Conservation (phyloP, 1,284 basidiomycete species). For the Peniophora sp. region DNA sequence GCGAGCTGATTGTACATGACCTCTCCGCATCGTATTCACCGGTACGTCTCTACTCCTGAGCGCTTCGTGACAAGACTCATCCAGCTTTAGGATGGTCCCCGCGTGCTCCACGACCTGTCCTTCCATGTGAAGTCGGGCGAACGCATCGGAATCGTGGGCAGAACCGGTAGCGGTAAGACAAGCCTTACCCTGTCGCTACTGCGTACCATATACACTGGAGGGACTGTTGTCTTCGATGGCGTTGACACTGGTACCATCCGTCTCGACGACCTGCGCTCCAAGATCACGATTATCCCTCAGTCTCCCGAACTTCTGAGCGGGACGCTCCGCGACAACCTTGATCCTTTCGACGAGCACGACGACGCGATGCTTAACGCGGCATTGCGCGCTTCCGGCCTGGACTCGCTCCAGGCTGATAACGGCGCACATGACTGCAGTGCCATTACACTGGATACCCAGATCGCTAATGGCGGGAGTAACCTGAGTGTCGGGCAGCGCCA, state of each 20-base stretch:
- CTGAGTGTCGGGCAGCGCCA: constrained; percentile 69
- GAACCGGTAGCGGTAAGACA: constrained; percentile 72
- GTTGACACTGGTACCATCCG: constrained; percentile 36
- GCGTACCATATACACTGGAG: constrained; percentile 36
- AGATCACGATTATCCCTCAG: constrained; percentile 42
- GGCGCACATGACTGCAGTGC: constrained; percentile 30
- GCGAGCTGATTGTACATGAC: constrained; percentile 57
- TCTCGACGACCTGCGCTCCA: constrained; percentile 44
- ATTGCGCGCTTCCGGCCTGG: constrained; percentile 45
- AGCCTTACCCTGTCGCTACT: constrained; percentile 31
- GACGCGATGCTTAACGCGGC: constrained; percentile 54
- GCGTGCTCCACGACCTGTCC: constrained; percentile 38
- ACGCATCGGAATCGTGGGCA: constrained; percentile 53
- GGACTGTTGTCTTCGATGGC: constrained; percentile 31
- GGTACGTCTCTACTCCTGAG: constrained; percentile 10
- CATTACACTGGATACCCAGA: constrained; percentile 41
- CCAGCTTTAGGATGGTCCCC: constrained; percentile 25
- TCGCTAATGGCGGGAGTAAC: constrained; percentile 54
- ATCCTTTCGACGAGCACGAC: constrained; percentile 69
- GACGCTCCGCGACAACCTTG: constrained; percentile 48
- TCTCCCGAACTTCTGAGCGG: constrained; percentile 57
- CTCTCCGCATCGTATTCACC: constrained; percentile 49
- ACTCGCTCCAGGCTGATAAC: constrained; percentile 37
- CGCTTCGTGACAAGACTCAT: neutral
- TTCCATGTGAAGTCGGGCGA: constrained; percentile 42